Evolutionary conservation across 371 early-diverging fungal genomes (phyloP).

Genomic region (Dentiscutata heterogama): DNA sequence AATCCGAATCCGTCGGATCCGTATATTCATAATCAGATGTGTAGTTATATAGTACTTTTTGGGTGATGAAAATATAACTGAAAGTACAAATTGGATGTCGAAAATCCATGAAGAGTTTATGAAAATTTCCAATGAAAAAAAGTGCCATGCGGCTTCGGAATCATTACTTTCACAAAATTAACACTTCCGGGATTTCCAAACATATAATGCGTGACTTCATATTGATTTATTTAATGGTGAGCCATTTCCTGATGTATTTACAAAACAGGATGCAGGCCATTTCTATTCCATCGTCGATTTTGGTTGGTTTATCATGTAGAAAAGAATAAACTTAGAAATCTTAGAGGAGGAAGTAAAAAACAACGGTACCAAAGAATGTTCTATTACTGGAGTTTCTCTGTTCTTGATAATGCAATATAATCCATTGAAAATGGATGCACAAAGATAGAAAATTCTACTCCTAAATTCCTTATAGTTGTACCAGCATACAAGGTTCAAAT

Average conservation of each 20-base stretch:
- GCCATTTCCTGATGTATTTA: neutral
- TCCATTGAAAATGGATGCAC: neutral
- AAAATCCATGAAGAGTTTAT: neutral
- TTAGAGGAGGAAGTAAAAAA: neutral
- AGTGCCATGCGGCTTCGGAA: neutral
- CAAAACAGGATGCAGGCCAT: conserved; percentile 18
- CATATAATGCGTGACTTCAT: neutral
- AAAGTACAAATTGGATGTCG: neutral
- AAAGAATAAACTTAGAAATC: neutral
- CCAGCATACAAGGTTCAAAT: neutral
- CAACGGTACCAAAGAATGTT: neutral
- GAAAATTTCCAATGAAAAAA: conserved; percentile 11
- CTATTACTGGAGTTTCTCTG: neutral
- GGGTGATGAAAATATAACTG: conserved; percentile 1
- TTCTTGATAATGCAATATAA: neutral
- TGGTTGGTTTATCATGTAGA: neutral
- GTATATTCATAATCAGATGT: no score
- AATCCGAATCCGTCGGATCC: no score
- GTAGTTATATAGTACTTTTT: neutral
- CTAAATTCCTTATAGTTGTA: neutral
- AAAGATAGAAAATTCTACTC: neutral
- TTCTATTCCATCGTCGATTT: neutral
- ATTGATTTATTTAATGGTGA: conserved; percentile 15
- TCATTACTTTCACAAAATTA: neutral
- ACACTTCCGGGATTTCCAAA: neutral